These are phyloP conservation scores for Coniochaeta prunicola DNA, from an alignment of 2,329 filamentous ascomycete species.

Conservation along the genomic window DNA sequence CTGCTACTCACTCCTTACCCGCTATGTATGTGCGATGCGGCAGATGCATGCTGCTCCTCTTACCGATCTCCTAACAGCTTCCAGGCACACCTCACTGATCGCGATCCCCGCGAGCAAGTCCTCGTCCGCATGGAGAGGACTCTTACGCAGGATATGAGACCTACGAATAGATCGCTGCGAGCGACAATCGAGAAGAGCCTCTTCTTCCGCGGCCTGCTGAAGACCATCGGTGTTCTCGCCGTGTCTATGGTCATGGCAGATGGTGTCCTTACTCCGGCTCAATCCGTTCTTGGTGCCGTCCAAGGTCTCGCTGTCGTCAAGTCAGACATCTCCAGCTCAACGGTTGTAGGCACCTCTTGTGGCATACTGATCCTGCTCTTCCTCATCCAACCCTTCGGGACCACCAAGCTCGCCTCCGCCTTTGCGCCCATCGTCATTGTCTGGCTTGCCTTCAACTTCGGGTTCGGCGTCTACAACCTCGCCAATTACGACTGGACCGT, in stretches of 20 bases:
- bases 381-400: slow-evolving; percentile 57
- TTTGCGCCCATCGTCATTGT: slow-evolving; percentile 63
- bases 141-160: slow-evolving; percentile 46
- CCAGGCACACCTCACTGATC: slow-evolving; percentile 48
- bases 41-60: not conserved
- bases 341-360: slow-evolving; percentile 57
- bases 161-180: slow-evolving; percentile 44
- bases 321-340: slow-evolving; percentile 44
- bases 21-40: slow-evolving; percentile 29
- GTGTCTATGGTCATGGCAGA: slow-evolving; percentile 62
- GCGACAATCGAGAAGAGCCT: slow-evolving; percentile 49
- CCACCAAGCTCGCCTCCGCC: slow-evolving; percentile 47
- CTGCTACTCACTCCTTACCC: slow-evolving; percentile 56
- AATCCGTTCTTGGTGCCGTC: slow-evolving; percentile 63
- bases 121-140: slow-evolving; percentile 53
- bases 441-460: slow-evolving; percentile 58
- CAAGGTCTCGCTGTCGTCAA: slow-evolving; percentile 55
- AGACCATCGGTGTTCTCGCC: slow-evolving; percentile 56
- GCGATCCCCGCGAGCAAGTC: slow-evolving; percentile 49
- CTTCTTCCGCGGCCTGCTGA: slow-evolving; percentile 44
- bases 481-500: slow-evolving; percentile 43
- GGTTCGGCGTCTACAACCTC: slow-evolving; percentile 58
- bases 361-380: slow-evolving; percentile 59
- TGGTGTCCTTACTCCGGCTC: slow-evolving; percentile 61
- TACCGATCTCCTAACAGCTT: not conserved